phyloP scores from a whole-genome alignment of 768 basidiomycete genomes.

The Cantharellus cinnabarinus region DNA sequence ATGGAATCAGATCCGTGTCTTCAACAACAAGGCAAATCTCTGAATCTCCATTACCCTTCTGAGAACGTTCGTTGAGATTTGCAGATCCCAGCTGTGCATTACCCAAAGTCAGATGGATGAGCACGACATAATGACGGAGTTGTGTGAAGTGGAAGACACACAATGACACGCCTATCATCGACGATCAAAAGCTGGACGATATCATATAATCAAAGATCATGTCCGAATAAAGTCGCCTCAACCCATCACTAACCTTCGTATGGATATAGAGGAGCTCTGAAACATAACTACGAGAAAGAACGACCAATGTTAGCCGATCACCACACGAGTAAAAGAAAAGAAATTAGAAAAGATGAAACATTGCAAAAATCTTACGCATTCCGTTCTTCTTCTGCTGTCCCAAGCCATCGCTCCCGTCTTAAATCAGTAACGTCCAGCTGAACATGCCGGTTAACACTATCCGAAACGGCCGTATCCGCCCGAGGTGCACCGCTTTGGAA shows the following conservation, averaged over 20 bases:
- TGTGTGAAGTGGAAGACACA: constrained; percentile 20
- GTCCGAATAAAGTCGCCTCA: not conserved
- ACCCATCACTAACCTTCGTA: constrained; percentile 26
- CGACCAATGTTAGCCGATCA: not conserved
- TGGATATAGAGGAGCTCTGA: constrained; percentile 72
- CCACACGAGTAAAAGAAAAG: not conserved
- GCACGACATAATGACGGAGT: too few species aligned
- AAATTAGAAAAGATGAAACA: constrained; percentile 6
- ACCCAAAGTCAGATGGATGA: too few species aligned
- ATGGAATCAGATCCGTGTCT: constrained; percentile 56
- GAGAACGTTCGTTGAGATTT: constrained; percentile 16
- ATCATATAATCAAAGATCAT: too few species aligned
- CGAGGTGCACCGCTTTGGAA: constrained; percentile 49
- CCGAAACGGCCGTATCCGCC: constrained; percentile 41
- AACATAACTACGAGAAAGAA: constrained; percentile 32
- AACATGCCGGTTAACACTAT: constrained; percentile 68
- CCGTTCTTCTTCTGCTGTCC: constrained; percentile 64
- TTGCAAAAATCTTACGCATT: constrained; percentile 33
- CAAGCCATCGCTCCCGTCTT: constrained; percentile 67
- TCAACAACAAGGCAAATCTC: constrained; percentile 89
- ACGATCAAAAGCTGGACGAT: constrained; percentile 63
- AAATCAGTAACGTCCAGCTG: constrained; percentile 40
- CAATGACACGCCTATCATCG: constrained; percentile 77
- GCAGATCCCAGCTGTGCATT: constrained; percentile 17
- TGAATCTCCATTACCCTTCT: constrained; percentile 72